Evolutionary conservation across 306 rosid genomes (phyloP).

Genomic region (Begonia masoniana): DNA sequence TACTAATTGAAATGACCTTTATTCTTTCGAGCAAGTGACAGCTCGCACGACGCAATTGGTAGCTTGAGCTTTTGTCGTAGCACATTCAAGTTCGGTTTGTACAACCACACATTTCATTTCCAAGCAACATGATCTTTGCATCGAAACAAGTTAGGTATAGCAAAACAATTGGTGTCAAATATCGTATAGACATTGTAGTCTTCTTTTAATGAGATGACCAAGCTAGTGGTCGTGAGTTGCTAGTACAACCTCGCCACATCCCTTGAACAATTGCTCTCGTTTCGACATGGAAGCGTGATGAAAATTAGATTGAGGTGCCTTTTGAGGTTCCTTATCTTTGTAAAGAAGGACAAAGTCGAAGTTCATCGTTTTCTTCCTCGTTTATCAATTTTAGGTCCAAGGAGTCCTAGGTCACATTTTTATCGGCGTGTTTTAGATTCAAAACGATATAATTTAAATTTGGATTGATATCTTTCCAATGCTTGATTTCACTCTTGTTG

Average conservation of each 20-base stretch:
- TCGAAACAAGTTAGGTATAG: conserved; percentile 57
- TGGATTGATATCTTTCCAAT: conserved; percentile 54
- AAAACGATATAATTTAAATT: conserved; percentile 36
- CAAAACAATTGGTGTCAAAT: conserved; percentile 55
- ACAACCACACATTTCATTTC: conserved; percentile 67
- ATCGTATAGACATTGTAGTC: conserved; percentile 49
- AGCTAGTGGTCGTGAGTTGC: conserved; percentile 66
- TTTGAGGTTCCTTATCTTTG: conserved; percentile 43
- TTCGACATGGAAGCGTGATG: conserved; percentile 72
- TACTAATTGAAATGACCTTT: conserved; percentile 29
- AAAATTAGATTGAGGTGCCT: conserved; percentile 57
- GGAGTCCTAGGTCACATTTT: conserved; percentile 67
- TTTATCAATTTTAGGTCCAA: too few species aligned
- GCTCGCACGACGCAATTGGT: conserved; percentile 88
- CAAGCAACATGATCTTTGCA: conserved; percentile 57
- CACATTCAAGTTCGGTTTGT: conserved; percentile 56
- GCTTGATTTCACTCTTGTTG: conserved; percentile 37
- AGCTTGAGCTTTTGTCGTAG: conserved; percentile 58
- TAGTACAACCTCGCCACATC: conserved; percentile 82
- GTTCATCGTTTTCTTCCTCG: conserved; percentile 53
- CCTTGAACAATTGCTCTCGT: conserved; percentile 67
- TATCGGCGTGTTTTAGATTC: conserved; percentile 39
- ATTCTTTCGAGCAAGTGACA: conserved; percentile 67
- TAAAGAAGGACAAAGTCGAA: conserved; percentile 69
- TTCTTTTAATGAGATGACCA: conserved; percentile 70